Evolutionary conservation across 2,329 filamentous ascomycete genomes (phyloP).

Genomic region (Arachnopeziza araneosa): DNA sequence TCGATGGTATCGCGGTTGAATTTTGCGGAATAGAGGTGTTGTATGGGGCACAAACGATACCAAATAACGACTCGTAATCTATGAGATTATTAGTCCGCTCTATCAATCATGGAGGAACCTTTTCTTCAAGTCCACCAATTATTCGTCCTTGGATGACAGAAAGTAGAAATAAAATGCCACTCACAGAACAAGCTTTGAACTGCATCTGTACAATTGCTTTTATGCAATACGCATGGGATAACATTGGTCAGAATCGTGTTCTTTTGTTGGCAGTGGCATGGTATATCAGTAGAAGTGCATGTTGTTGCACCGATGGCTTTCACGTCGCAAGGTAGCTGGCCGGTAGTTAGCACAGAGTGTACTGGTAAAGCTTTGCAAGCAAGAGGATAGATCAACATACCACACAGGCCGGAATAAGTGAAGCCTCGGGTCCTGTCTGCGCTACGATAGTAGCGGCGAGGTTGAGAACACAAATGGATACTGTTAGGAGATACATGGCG

Average conservation of each 20-base stretch:
- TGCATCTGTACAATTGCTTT: background rate
- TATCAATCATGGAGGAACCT: background rate
- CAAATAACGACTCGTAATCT: background rate
- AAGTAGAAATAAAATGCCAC: background rate
- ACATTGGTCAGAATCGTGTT: background rate
- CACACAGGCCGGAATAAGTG: background rate
- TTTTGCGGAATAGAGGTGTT: background rate
- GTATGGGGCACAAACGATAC: background rate
- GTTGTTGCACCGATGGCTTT: constrained; percentile 1
- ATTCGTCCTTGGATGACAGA: background rate
- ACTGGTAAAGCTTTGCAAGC: background rate
- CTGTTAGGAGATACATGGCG: background rate
- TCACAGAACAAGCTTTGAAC: background rate
- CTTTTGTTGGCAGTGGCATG: background rate
- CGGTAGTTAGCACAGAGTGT: background rate
- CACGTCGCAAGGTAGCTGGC: background rate
- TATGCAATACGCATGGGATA: background rate
- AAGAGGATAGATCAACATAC: background rate
- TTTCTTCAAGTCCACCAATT: too few relatives aligned
- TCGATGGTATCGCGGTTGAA: background rate
- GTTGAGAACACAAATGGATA: background rate
- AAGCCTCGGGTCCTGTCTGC: background rate
- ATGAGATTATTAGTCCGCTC: background rate
- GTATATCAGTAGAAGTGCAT: constrained; percentile 3
- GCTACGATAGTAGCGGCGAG: background rate